A percentile compares a stretch with the other conserved stretches of the same genome.
Evolutionary conservation across 2,329 filamentous ascomycete species (phyloP).

Genomic region (Fusarium decemcellulare): DNA sequence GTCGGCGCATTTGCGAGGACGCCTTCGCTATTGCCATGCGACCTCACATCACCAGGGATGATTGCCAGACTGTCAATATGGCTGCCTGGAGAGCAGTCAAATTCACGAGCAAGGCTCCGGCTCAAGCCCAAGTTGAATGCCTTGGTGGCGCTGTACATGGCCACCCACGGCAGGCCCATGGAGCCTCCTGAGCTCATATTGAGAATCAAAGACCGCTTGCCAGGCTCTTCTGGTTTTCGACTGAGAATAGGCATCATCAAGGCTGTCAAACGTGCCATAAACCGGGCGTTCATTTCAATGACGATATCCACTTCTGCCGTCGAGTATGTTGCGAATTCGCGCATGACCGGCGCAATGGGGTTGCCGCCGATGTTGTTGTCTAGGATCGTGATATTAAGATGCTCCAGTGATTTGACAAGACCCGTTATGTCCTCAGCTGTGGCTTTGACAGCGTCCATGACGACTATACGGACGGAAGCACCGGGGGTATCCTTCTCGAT

Average conservation of each 20-base stretch:
- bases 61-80: neutral
- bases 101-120: neutral
- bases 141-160: conserved; percentile 6
- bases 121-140: conserved; percentile 7
- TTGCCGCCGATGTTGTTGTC: no score
- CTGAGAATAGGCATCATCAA: conserved; percentile 43
- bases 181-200: neutral
- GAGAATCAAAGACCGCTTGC: neutral
- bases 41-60: neutral
- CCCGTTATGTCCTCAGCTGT: conserved; percentile 45
- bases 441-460: conserved; percentile 48
- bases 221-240: conserved; percentile 20
- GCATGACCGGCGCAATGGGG: conserved; percentile 42
- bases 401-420: conserved; percentile 29
- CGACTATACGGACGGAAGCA: conserved; percentile 46
- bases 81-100: neutral
- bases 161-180: conserved; percentile 1
- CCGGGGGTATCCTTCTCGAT: conserved; percentile 38
- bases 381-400: conserved; percentile 17
- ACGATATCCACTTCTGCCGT: conserved; percentile 47
- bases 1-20: conserved; percentile 23
- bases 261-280: conserved; percentile 53
- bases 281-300: conserved; percentile 52
- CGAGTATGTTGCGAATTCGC: conserved; percentile 45
- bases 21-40: neutral